These are phyloP conservation scores for Rhizopus microsporus DNA, from an alignment of 371 early-diverging fungal genomes.

Conservation along the genomic window DNA sequence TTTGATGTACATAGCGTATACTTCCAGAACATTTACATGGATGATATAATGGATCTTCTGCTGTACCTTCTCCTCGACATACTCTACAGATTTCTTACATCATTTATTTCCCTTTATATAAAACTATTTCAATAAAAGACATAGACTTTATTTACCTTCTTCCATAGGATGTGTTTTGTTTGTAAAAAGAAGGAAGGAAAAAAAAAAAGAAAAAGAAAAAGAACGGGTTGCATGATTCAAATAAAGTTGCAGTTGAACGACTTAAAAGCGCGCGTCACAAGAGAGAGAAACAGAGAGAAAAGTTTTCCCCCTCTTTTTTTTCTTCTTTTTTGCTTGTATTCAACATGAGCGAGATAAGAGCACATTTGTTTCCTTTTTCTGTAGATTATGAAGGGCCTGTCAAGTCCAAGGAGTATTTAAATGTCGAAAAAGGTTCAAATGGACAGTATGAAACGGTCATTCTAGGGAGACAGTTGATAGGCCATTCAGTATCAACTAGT, in stretches of 20 bases:
- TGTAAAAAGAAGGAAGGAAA: too few species aligned
- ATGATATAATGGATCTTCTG: conserved; percentile 80
- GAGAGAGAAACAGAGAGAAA: background rate
- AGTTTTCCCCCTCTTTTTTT: background rate
- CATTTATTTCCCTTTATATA: too few species aligned
- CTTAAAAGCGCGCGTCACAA: background rate
- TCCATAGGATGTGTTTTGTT: too few species aligned
- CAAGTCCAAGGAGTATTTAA: conserved; percentile 22
- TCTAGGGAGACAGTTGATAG: conserved; percentile 21
- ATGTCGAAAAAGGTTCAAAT: conserved; percentile 8
- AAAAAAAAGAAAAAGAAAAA: too few species aligned
- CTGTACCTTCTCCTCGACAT: conserved; percentile 78
- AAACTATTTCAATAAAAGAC: too few species aligned
- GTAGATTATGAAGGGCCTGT: conserved; percentile 20
- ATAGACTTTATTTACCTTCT: too few species aligned
- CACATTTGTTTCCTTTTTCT: conserved; percentile 26
- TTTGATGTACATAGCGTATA: conserved; percentile 88
- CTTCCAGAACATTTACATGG: conserved; percentile 95
- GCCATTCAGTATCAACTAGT: conserved; percentile 10
- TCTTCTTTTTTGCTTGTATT: background rate
- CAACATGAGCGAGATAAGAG: conserved; percentile 16
- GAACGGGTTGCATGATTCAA: background rate
- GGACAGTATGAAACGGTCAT: conserved; percentile 16
- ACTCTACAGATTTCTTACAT: conserved; percentile 81
- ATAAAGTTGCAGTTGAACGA: too few species aligned